These are phyloP conservation scores for Triticum urartu DNA, from an alignment of 176 grass and related monocot genomes.

Conservation along the genomic window DNA sequence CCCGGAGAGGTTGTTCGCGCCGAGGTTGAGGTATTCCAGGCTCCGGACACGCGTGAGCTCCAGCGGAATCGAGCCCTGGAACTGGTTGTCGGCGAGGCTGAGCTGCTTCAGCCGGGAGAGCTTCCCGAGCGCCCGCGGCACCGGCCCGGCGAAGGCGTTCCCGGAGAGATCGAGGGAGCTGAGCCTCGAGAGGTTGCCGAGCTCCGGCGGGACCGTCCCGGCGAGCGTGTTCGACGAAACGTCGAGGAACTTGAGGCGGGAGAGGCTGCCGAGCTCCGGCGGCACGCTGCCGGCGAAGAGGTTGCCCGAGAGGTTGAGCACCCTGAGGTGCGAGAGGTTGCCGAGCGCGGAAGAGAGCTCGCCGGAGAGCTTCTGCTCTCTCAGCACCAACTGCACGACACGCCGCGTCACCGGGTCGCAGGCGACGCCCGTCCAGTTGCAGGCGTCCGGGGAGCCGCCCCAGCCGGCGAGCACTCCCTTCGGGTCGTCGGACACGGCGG, in stretches of 20 bases:
- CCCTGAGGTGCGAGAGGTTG: conserved; percentile 62
- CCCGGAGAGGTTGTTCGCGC: conserved; percentile 58
- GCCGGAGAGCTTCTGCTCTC: conserved; percentile 45
- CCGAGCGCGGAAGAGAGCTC: conserved; percentile 50
- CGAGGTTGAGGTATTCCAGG: conserved; percentile 68
- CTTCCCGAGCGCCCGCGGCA: conserved; percentile 53
- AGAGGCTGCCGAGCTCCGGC: conserved; percentile 30
- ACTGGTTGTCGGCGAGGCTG: conserved; percentile 52
- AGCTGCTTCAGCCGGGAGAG: conserved; percentile 51
- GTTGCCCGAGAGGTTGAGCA: conserved; percentile 56
- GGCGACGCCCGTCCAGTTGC: conserved; percentile 75
- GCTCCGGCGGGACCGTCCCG: conserved; percentile 22
- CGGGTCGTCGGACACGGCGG: conserved; percentile 42
- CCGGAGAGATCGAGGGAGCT: conserved; percentile 61
- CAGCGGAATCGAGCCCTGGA: conserved; percentile 52
- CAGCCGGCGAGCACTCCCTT: conserved; percentile 38
- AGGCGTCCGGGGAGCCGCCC: conserved; percentile 36
- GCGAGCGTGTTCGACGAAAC: conserved; percentile 28
- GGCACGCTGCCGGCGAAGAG: conserved; percentile 42
- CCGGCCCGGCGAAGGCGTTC: conserved; percentile 50
- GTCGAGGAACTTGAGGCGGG: conserved; percentile 27
- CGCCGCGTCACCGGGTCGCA: conserved; percentile 40
- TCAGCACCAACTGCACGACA: conserved; percentile 52
- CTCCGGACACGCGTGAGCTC: conserved; percentile 46
- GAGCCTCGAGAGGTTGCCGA: conserved; percentile 44